Conservation (phyloP, 257 asterid genomes). For the Ballota nigra region DNA sequence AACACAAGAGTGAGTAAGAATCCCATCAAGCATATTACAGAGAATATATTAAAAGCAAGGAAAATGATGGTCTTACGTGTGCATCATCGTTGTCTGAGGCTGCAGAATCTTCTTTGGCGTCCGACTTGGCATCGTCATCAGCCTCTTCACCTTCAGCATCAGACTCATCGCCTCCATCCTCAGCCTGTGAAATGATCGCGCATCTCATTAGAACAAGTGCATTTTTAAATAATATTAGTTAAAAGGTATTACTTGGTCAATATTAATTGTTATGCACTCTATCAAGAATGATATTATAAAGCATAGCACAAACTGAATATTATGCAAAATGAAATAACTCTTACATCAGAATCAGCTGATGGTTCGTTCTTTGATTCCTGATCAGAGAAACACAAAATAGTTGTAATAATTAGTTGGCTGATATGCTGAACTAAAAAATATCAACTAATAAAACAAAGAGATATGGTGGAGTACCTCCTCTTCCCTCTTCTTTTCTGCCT, state of each 20-base stretch:
- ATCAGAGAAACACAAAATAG: not conserved
- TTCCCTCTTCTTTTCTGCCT: slow-evolving; percentile 88
- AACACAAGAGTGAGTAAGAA: not conserved
- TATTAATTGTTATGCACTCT: no score
- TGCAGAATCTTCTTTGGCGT: slow-evolving; percentile 35
- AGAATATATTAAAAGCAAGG: not conserved
- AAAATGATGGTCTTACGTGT: slow-evolving; percentile 34
- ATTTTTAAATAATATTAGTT: no score
- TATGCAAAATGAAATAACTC: not conserved
- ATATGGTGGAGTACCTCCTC: slow-evolving; percentile 58
- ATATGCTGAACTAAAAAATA: not conserved
- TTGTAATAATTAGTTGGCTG: not conserved
- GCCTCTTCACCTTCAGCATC: slow-evolving; percentile 40
- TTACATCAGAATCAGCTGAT: slow-evolving; percentile 53
- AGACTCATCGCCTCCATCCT: slow-evolving; percentile 58
- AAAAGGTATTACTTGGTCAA: no score
- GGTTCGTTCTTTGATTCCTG: slow-evolving; percentile 52
- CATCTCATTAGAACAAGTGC: not conserved
- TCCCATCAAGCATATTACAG: not conserved
- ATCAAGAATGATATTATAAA: slow-evolving; percentile 5
- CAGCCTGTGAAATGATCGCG: slow-evolving; percentile 48
- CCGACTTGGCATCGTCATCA: slow-evolving; percentile 42
- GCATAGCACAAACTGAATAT: not conserved
- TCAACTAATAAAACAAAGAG: no score
- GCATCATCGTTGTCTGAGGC: slow-evolving; percentile 42